Evolutionary conservation across 192 early-diverging fungal species (phyloP), one percentile per base, ranked within the genome.

Genomic region (Coemansia sp.): DNA sequence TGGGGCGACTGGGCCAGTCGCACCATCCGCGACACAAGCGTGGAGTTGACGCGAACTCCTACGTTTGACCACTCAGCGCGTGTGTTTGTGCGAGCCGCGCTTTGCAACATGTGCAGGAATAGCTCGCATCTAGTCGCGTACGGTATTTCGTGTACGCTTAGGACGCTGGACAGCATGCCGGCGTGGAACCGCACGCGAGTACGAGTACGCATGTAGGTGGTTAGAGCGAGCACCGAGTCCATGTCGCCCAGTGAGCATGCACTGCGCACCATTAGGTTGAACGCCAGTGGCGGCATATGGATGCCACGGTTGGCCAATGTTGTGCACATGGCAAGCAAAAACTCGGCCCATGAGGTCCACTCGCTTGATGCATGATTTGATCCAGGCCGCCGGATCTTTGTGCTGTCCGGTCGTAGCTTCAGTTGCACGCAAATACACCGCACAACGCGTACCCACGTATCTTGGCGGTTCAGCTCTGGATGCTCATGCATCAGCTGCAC

Each of bases 381-480:
- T 34, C 31, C 7, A 8, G 75, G 75, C 9, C 50, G 22, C 1
- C 50, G 37, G 31, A 78, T 46, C 15, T 21, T 9, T 1, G 1
- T 1, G 23, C 69, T 49, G 10, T 21, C 20, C 0, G 59, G 56
- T 7, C 9, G 22, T 0, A 12, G 46, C 12, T 8, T 7, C 2
- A 78, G 34, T 36, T 78, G 67, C 37, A 15, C 25, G 38, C 50
- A 47, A 2, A 79, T 60, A 23, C 76, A 69, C 3, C 64, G 64
- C 1, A 79, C 46, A 2, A 79, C 25, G 22, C 38, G 19, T 2
- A 71, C 70, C 76, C 71, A 79, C 7, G 26, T 52, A 0, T 56
- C 67, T 9, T 61, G 56, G 20, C 69, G 67, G 57, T 66, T 62
- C 7, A 67, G 64, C 36, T 14, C 3, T 8, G 57, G 62, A 10